A percentile compares a stretch with the other conserved stretches of the same genome.
Conservation (phyloP, 2,329 filamentous ascomycete species). For the Colletotrichum tropicicola region DNA sequence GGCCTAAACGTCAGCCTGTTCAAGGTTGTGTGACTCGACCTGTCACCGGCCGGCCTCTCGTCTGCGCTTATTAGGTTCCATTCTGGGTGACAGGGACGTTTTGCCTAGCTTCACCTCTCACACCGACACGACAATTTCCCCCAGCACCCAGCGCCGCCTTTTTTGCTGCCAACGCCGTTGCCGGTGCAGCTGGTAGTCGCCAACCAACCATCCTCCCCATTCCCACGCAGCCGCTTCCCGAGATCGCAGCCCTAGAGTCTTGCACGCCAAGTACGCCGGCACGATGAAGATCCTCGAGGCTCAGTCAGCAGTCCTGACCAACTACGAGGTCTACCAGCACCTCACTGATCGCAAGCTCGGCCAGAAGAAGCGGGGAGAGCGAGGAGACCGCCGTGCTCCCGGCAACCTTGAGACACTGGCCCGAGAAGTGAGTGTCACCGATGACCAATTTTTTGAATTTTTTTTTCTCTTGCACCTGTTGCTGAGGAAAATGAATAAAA, state of each 20-base stretch:
- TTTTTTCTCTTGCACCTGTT: neutral
- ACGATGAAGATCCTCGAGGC: slow-evolving; percentile 76
- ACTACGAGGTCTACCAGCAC: slow-evolving; percentile 77
- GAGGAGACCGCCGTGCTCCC: slow-evolving; percentile 53
- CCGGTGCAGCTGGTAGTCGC: neutral
- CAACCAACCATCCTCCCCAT: neutral
- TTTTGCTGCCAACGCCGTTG: neutral
- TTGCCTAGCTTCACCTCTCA: slow-evolving; percentile 22
- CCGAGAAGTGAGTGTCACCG: slow-evolving; percentile 63
- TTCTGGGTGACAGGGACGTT: slow-evolving; percentile 10
- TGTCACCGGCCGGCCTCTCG: slow-evolving; percentile 13
- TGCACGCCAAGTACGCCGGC: slow-evolving; percentile 10
- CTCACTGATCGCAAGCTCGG: slow-evolving; percentile 63
- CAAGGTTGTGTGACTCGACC: slow-evolving; percentile 19
- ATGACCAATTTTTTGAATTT: neutral
- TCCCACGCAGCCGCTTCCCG: neutral
- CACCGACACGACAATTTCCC: slow-evolving; percentile 25
- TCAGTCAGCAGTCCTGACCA: slow-evolving; percentile 75
- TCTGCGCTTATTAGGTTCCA: slow-evolving; percentile 3
- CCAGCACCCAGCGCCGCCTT: slow-evolving; percentile 13
- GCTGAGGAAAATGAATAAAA: neutral
- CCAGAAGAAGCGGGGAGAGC: slow-evolving; percentile 56
- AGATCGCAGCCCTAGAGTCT: neutral
- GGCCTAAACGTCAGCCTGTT: neutral
- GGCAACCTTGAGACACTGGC: slow-evolving; percentile 69